Conservation (phyloP, 345 rosid genomes). For the Lepidium africanum region DNA sequence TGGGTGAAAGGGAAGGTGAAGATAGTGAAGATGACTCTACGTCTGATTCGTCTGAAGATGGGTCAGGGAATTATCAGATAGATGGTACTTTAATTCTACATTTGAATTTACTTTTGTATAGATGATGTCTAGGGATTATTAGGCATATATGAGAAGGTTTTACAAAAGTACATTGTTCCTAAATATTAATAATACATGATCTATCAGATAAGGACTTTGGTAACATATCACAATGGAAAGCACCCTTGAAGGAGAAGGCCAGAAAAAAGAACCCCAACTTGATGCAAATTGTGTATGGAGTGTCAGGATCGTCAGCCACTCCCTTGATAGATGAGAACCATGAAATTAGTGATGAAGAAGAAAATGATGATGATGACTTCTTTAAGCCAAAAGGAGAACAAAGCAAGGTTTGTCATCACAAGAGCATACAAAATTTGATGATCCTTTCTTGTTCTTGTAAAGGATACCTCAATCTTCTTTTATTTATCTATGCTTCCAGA, state of each 20-base stretch:
- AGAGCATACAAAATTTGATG: background rate
- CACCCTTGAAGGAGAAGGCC: conserved; percentile 51
- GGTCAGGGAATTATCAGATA: conserved; percentile 27
- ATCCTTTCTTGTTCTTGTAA: background rate
- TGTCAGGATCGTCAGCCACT: conserved; percentile 31
- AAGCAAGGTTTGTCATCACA: conserved; percentile 45
- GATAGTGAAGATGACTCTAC: conserved; percentile 33
- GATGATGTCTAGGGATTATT: background rate
- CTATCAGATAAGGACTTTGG: conserved; percentile 47
- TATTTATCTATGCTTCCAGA: conserved; percentile 36
- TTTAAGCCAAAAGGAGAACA: conserved; percentile 78
- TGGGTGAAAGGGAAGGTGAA: conserved; percentile 21
- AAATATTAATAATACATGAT: background rate
- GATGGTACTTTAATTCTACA: conserved; percentile 40
- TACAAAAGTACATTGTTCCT: conserved; percentile 4
- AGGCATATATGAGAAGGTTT: background rate
- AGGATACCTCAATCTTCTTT: background rate
- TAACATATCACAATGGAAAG: conserved; percentile 79
- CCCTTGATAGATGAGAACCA: conserved; percentile 30
- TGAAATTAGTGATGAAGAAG: conserved; percentile 47
- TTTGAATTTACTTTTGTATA: background rate
- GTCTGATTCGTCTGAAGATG: conserved; percentile 43
- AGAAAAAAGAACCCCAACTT: conserved; percentile 50
- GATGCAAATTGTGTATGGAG: conserved; percentile 81
- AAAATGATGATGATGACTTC: conserved; percentile 63